phyloP scores from a whole-genome alignment of 2,329 filamentous ascomycete species.

The Aspergillus jensenii region DNA sequence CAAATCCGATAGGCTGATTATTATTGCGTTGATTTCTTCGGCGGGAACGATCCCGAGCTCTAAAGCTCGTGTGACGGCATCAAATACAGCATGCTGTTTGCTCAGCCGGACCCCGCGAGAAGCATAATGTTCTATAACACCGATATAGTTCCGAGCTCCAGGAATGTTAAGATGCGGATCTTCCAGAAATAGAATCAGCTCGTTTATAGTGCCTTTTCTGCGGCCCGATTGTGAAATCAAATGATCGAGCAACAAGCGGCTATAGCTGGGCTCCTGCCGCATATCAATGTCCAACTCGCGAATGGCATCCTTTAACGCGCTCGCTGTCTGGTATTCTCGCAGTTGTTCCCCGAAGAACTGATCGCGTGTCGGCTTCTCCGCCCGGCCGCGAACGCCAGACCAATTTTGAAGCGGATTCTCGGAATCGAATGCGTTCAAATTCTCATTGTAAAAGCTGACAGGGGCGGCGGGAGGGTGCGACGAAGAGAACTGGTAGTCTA shows the following conservation, averaged over 20 bases:
- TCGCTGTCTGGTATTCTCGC: constrained; percentile 20
- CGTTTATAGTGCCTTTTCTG: constrained; percentile 15
- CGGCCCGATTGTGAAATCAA: constrained; percentile 24
- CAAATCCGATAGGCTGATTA: constrained; percentile 26
- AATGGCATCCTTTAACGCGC: constrained; percentile 30
- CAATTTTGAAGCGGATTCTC: background rate
- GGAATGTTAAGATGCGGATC: constrained; percentile 37
- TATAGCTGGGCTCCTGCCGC: constrained; percentile 34
- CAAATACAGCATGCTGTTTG: constrained; percentile 24
- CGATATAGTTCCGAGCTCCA: constrained; percentile 37
- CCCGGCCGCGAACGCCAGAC: background rate
- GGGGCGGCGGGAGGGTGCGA: constrained; percentile 17
- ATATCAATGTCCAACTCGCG: constrained; percentile 33
- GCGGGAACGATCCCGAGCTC: constrained; percentile 35
- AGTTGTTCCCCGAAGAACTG: constrained; percentile 21
- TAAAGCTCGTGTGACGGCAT: constrained; percentile 29
- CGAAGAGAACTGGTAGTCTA: constrained; percentile 23
- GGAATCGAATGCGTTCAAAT: constrained; percentile 14
- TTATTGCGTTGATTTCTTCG: constrained; percentile 33
- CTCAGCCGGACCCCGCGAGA: constrained; percentile 17
- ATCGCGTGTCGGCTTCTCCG: constrained; percentile 6
- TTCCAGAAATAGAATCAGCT: constrained; percentile 34
- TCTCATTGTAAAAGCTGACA: constrained; percentile 22
- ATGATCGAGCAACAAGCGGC: constrained; percentile 35
- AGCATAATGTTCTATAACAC: constrained; percentile 27